Percentiles rank a stretch among this genome's conserved stretches.
phyloP scores from a whole-genome alignment of 2,329 filamentous ascomycete species.

The Chalaropsis ovoidea region DNA sequence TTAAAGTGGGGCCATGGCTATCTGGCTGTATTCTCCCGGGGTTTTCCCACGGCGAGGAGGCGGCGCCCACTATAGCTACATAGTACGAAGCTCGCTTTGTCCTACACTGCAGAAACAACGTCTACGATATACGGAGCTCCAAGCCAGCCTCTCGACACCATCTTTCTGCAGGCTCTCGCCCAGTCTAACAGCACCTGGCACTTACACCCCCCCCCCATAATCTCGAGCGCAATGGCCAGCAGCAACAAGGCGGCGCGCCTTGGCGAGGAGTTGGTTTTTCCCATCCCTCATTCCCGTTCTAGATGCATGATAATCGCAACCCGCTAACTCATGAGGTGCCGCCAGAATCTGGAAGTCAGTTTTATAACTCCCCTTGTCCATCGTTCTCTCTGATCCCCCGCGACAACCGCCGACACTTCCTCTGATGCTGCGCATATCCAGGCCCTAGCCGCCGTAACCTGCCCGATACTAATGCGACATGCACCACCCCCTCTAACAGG shows the following conservation, averaged over 20 bases:
- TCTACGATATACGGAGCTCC: neutral
- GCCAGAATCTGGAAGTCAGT: conserved; percentile 85
- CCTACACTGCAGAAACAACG: neutral
- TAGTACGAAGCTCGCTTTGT: neutral
- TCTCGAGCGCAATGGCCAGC: conserved; percentile 40
- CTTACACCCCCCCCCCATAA: neutral
- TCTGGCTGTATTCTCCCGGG: neutral
- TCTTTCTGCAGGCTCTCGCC: neutral
- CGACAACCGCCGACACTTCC: neutral
- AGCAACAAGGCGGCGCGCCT: conserved; percentile 52
- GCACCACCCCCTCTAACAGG: conserved; percentile 39
- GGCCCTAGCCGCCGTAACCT: neutral
- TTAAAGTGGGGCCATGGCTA: neutral
- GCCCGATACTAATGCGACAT: conserved; percentile 10
- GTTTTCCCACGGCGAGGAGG: conserved; percentile 19
- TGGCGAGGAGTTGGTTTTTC: conserved; percentile 48
- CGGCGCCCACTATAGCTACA: neutral
- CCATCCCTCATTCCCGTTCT: conserved; percentile 4
- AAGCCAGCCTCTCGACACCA: neutral
- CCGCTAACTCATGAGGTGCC: conserved; percentile 27
- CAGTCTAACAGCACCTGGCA: neutral
- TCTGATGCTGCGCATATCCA: neutral
- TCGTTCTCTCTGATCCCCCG: neutral
- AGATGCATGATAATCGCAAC: conserved; percentile 12
- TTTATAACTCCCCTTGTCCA: neutral